phyloP scores from a whole-genome alignment of 2,329 filamentous ascomycete genomes.

The Periconia sp. region DNA sequence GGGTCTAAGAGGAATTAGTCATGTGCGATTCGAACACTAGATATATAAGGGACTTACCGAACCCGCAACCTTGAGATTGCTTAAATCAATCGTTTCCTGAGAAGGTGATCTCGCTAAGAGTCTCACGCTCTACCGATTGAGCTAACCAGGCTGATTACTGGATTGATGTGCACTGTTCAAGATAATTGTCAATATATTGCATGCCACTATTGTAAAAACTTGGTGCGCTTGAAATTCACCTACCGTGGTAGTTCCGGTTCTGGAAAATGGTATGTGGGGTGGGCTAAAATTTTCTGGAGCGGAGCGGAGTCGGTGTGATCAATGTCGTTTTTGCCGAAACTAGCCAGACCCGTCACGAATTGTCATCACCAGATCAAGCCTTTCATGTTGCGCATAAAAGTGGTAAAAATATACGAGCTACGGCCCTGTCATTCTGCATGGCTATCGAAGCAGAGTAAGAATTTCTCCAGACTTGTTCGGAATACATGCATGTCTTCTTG shows the following conservation, averaged over 20 bases:
- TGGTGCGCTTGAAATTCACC: no score
- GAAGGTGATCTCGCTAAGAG: slow-evolving; percentile 17
- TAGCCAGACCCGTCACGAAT: no score
- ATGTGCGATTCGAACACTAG: neutral
- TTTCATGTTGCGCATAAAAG: no score
- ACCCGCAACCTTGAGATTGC: slow-evolving; percentile 5
- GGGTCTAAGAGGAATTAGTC: neutral
- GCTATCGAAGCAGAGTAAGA: no score
- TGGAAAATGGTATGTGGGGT: neutral
- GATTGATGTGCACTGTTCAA: neutral
- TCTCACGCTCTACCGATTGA: slow-evolving; percentile 34
- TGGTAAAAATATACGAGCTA: no score
- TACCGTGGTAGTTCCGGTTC: neutral
- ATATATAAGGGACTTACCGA: neutral
- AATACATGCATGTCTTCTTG: no score
- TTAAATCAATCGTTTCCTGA: neutral
- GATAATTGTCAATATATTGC: neutral
- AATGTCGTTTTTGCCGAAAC: no score
- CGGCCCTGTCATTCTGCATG: no score
- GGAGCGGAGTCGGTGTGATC: neutral
- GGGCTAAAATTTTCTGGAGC: neutral
- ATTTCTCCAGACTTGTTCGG: no score
- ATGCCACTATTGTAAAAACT: neutral
- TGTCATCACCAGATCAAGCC: no score
- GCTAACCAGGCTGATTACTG: slow-evolving; percentile 22